Evolutionary conservation across 495 filamentous ascomycete species (phyloP), one percentile per base, ranked within the genome.

Genomic region (Aspergillus hancockii): DNA sequence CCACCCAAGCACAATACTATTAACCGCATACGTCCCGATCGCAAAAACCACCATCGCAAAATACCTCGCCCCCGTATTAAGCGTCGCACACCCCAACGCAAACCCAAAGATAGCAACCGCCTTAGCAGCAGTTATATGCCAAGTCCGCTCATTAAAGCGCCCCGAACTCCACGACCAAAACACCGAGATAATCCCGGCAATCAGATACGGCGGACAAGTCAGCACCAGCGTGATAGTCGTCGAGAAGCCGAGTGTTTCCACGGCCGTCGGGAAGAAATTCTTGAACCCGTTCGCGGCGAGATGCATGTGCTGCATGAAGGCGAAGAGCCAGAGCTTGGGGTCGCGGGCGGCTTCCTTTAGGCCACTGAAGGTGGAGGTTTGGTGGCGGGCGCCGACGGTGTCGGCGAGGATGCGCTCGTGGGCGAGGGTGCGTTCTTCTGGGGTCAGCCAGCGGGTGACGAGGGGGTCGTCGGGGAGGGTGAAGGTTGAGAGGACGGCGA

Each of bases 401-500:
- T 68, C 68, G 62, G 18, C 58, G 2, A 61, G 9, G 25, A 64
- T 64, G 23, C 62, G 58, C 9, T 55, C 54, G 47, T 63, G 58
- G 3, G 60, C 60, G 43, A 63, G 58, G n/a, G 61, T 23, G 8
- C 61, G 58, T 32, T 67, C 58, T 8, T 58, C 59, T 1, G 43
- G 31, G 1, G 49, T 62, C 12, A 67, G 49, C 65, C 65, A 62
- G 12, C 50, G 56, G 8, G 62, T 64, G 25, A 55, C 30, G 3
- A 46, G 53, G 9, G 78, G 79, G 57, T 93, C 92, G 51, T 84
- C 81, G 1, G 91, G 89, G 22, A 95, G 82, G 9, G 85, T 67
- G 69, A 92, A 93, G 75, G 85, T 85, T 69, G 90, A 87, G 13
- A 80, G 19, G 28, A 91, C 49, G 0, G 87, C 84, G 13, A 92